Conservation (phyloP, 1,284 basidiomycete genomes). For the Fereydounia khargensis region DNA sequence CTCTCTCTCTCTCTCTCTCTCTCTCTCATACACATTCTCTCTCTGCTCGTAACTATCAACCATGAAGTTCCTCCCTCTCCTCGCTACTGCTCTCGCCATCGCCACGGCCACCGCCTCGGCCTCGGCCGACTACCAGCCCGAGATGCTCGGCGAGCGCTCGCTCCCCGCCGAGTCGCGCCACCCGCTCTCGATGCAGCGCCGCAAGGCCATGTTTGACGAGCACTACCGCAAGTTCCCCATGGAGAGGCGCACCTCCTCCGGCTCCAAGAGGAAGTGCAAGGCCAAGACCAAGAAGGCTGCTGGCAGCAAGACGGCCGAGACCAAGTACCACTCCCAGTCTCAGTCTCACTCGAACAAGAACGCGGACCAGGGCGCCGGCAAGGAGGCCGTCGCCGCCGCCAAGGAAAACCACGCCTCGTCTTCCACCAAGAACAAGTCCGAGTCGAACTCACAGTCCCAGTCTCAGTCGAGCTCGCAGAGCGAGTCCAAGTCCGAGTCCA, state of each 20-base stretch:
- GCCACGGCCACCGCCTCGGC: slow-evolving; percentile 10
- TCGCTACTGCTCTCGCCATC: slow-evolving; percentile 20
- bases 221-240: slow-evolving; percentile 1
- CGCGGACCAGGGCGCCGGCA: too few species aligned
- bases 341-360: slow-evolving; percentile 4
- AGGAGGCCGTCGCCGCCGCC: too few species aligned
- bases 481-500: slow-evolving; percentile 1
- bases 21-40: not conserved
- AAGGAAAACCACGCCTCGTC: not conserved
- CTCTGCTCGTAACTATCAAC: not conserved
- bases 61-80: slow-evolving; percentile 34
- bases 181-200: slow-evolving; percentile 29
- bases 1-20: not conserved
- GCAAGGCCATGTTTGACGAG: slow-evolving; percentile 20
- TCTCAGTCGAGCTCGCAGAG: not conserved
- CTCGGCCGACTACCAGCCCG: slow-evolving; percentile 14
- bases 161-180: slow-evolving; percentile 28
- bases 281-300: slow-evolving; percentile 15
- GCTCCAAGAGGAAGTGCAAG: slow-evolving; percentile 19
- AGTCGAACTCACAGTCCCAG: not conserved
- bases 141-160: slow-evolving; percentile 2
- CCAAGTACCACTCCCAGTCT: slow-evolving; percentile 11
- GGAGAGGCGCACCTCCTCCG: slow-evolving; percentile 14
- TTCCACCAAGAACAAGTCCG: slow-evolving; percentile 1
- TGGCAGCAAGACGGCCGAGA: slow-evolving; percentile 1